phyloP scores from a whole-genome alignment of 2,329 filamentous ascomycete species.

The Claviceps sp. region DNA sequence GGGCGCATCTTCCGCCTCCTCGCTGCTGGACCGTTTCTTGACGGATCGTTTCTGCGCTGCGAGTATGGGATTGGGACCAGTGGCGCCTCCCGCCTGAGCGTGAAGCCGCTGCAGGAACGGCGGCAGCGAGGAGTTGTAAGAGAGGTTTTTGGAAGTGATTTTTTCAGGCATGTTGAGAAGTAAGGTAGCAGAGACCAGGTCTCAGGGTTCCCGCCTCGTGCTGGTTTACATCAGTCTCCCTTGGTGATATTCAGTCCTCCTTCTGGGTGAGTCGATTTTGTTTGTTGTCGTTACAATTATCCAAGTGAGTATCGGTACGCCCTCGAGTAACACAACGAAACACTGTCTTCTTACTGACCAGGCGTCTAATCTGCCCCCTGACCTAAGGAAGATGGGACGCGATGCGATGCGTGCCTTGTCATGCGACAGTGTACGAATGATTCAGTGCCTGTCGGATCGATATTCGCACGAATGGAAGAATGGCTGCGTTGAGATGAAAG shows the following conservation, averaged over 20 bases:
- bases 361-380: too few species aligned
- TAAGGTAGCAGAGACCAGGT: neutral
- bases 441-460: too few species aligned
- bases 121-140: slow-evolving; percentile 47
- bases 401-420: too few species aligned
- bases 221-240: neutral
- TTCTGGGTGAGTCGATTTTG: neutral
- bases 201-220: neutral
- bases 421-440: too few species aligned
- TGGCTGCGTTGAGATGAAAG: too few species aligned
- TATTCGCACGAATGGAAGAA: too few species aligned
- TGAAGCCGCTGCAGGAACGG: slow-evolving; percentile 47
- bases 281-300: neutral
- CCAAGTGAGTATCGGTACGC: too few species aligned
- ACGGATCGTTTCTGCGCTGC: slow-evolving; percentile 34
- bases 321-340: too few species aligned
- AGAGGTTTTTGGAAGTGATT: slow-evolving; percentile 58
- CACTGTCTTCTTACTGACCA: too few species aligned
- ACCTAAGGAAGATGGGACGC: too few species aligned
- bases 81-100: slow-evolving; percentile 35
- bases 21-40: slow-evolving; percentile 46
- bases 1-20: slow-evolving; percentile 64
- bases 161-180: slow-evolving; percentile 34
- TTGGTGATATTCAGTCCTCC: neutral
- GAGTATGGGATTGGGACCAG: slow-evolving; percentile 39